Conservation (phyloP, 495 filamentous ascomycete genomes). For the Aspergillus avenaceus region DNA sequence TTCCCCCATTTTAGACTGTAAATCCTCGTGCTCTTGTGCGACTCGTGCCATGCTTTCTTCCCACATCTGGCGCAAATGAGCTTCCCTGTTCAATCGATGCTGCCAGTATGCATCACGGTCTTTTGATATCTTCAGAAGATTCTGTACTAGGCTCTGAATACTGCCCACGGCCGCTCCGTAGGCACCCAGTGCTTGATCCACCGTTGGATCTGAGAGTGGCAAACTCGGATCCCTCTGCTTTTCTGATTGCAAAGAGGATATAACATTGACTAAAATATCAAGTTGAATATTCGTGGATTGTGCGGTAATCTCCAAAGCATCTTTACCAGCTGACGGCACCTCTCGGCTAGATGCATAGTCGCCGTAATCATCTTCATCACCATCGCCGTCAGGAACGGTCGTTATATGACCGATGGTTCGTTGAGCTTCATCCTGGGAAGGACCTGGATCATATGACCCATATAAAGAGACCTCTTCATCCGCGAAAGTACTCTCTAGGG, state of each 20-base stretch:
- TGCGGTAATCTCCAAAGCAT: conserved; percentile 92
- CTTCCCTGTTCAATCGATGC: conserved; percentile 85
- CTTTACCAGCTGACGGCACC: conserved; percentile 66
- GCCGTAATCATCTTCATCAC: conserved; percentile 80
- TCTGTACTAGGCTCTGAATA: conserved; percentile 79
- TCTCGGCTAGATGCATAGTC: conserved; percentile 82
- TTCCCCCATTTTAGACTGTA: conserved; percentile 82
- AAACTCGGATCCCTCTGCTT: conserved; percentile 62
- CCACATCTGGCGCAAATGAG: conserved; percentile 87
- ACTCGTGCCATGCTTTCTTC: conserved; percentile 97
- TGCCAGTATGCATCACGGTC: conserved; percentile 97
- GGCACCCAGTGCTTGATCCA: conserved; percentile 74
- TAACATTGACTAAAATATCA: conserved; percentile 80
- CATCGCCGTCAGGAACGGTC: conserved; percentile 44
- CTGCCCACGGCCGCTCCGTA: conserved; percentile 88
- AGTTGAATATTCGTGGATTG: conserved; percentile 92
- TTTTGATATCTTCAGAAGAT: conserved; percentile 83
- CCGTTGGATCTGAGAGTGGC: conserved; percentile 66
- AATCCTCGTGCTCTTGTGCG: conserved; percentile 85
- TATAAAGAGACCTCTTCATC: conserved; percentile 56
- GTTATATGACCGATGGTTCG: conserved; percentile 44
- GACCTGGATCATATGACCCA: conserved; percentile 56
- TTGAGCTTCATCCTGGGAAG: conserved; percentile 47
- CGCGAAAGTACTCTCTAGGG: conserved; percentile 38
- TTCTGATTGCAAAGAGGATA: conserved; percentile 74